Evolutionary conservation across 2,329 filamentous ascomycete species (phyloP), one percentile per base, ranked within the genome.

Genomic region (Fusarium beomiforme): DNA sequence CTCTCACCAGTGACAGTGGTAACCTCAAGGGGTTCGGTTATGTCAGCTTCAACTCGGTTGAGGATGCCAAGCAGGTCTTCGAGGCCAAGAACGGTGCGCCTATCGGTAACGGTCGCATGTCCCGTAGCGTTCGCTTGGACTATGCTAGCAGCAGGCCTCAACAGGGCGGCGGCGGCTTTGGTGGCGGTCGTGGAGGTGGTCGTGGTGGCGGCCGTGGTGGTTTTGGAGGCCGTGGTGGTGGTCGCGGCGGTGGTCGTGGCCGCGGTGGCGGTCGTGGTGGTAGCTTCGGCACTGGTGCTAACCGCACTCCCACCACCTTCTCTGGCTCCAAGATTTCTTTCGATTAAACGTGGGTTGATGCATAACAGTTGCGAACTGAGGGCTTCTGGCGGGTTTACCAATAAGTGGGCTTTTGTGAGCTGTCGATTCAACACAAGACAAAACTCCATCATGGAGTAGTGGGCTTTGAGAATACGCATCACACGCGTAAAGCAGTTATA

Each of bases 11-110:
- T 81, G 94, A 97, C 68, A 90, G 90, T 69, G 94, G 94, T 72
- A 89, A 90, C 76, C 91, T 92, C 79, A 97, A 97, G 91, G 95
- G 95, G 63, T 97, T 97, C 82, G 95, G 93, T 59, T 98, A 98
- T 80, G 91, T 97, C 71, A 91, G 91, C 79, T 97, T 95, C 86
- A 84, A 85, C 75, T 92, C 92, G 21, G 81, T 96, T 69, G 94
- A 97, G 31, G 94, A 97, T 77, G 93, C 95, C 77, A 93, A 92
- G 84, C 83, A 85, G 76, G 95, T 91, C 26, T 89, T 93, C 75
- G 86, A 91, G 76, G 84, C 86, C 62, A 87, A 93, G 80, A 91
- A 93, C 75, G 93, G 93, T 72, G 85, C 86, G 60, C 82, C 87
- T 66, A 86, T 90, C 69, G 88, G 88, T 55, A 80, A 84, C 72